phyloP scores from a whole-genome alignment of 2,329 filamentous ascomycete species.

The Penicillium decumbens region DNA sequence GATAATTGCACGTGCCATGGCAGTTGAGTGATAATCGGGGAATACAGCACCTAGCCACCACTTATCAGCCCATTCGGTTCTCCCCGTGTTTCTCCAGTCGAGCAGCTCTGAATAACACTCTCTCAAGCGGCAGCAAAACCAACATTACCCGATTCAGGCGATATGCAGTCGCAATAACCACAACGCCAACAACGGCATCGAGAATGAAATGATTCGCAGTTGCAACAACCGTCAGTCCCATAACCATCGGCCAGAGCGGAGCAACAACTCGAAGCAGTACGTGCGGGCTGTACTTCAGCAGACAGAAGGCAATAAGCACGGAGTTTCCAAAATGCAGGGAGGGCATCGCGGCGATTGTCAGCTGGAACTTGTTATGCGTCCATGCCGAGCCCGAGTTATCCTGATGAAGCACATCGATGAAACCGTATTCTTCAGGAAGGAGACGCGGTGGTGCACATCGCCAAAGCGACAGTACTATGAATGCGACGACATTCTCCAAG shows the following conservation, averaged over 20 bases:
- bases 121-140: slow-evolving; percentile 22
- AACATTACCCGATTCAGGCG: slow-evolving; percentile 22
- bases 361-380: slow-evolving; percentile 46
- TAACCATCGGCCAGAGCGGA: slow-evolving; percentile 43
- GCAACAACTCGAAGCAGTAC: slow-evolving; percentile 34
- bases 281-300: slow-evolving; percentile 42
- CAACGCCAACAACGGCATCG: slow-evolving; percentile 60
- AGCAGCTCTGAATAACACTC: slow-evolving; percentile 15
- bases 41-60: background rate
- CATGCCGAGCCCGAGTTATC: slow-evolving; percentile 28
- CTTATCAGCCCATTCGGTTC: background rate
- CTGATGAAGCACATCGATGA: slow-evolving; percentile 45
- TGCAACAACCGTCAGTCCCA: slow-evolving; percentile 57
- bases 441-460: slow-evolving; percentile 49
- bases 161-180: slow-evolving; percentile 23
- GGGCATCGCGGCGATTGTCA: slow-evolving; percentile 50
- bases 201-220: slow-evolving; percentile 66
- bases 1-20: too few relatives aligned
- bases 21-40: background rate
- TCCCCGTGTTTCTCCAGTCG: slow-evolving; percentile 24
- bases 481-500: slow-evolving; percentile 48
- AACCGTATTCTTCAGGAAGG: slow-evolving; percentile 44
- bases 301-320: slow-evolving; percentile 27
- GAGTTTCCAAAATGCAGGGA: slow-evolving; percentile 46
- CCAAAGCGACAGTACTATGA: slow-evolving; percentile 47